Percentiles rank a stretch among this genome's conserved stretches.
phyloP scores from a whole-genome alignment of 1,139 yeast species.

The Kodamaea anthophila region DNA sequence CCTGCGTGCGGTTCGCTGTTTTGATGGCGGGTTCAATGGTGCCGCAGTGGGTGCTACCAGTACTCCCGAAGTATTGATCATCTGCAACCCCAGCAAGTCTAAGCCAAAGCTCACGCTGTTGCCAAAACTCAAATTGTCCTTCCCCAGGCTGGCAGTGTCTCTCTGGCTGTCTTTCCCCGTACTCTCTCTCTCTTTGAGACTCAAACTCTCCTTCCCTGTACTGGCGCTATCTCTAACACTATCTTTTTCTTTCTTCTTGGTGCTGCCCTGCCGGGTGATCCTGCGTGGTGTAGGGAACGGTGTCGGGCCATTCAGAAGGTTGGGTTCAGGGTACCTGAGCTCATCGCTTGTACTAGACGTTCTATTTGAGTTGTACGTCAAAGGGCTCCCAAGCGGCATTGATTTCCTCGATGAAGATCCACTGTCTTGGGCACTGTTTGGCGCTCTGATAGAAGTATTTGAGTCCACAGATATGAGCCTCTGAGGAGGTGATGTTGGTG shows the following conservation, averaged over 20 bases:
- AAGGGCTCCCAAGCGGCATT: slow-evolving; percentile 8
- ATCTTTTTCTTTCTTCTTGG: slow-evolving; percentile 3
- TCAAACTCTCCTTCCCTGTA: background rate
- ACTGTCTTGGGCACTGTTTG: too few relatives aligned
- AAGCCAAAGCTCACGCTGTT: too few relatives aligned
- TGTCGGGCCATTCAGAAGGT: slow-evolving; percentile 13
- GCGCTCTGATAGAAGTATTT: too few relatives aligned
- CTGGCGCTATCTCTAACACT: background rate
- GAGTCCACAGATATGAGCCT: too few relatives aligned
- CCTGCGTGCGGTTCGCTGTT: background rate
- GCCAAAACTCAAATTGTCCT: too few relatives aligned
- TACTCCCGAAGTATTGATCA: too few relatives aligned
- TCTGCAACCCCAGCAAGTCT: background rate
- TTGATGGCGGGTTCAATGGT: background rate
- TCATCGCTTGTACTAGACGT: slow-evolving; percentile 11
- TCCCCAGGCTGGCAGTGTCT: too few relatives aligned
- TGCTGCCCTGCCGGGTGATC: background rate
- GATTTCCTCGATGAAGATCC: too few relatives aligned
- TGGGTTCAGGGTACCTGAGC: slow-evolving; percentile 18
- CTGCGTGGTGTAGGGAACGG: slow-evolving; percentile 10
- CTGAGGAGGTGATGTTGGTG: too few relatives aligned
- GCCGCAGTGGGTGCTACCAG: slow-evolving; percentile 2
- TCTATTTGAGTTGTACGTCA: too few relatives aligned
- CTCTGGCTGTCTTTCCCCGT: too few relatives aligned
- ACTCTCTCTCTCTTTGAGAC: background rate